Evolutionary conservation across 805 yeast species (phyloP).

Genomic region (Hanseniaspora lindneri): DNA sequence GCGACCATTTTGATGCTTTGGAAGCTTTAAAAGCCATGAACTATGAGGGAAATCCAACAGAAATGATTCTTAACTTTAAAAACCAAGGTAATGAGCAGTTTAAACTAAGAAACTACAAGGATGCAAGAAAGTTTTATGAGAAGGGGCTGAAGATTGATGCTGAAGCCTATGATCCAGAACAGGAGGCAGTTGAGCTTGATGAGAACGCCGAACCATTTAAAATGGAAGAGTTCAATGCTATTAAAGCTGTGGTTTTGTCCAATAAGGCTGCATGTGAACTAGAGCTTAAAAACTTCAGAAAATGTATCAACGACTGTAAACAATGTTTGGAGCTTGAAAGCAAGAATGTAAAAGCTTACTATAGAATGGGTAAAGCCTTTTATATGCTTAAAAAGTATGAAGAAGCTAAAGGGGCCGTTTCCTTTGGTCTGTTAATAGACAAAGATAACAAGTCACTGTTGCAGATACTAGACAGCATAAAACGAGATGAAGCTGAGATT

Average conservation of each 20-base stretch:
- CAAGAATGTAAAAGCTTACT: conserved; percentile 70
- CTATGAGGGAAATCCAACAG: conserved; percentile 91
- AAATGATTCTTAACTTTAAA: conserved; percentile 78
- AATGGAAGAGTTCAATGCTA: conserved; percentile 32
- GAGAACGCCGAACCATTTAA: conserved; percentile 33
- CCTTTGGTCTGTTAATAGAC: conserved; percentile 55
- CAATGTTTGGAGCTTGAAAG: conserved; percentile 55
- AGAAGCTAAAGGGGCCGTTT: conserved; percentile 57
- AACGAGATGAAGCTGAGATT: conserved; percentile 30
- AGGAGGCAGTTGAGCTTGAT: conserved; percentile 35
- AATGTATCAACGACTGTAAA: conserved; percentile 77
- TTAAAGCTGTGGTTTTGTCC: conserved; percentile 35
- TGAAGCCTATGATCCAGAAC: conserved; percentile 7
- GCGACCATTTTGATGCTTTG: conserved; percentile 56
- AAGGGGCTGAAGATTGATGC: conserved; percentile 60
- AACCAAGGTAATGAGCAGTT: conserved; percentile 86
- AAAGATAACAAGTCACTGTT: conserved; percentile 45
- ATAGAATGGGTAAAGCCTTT: conserved; percentile 73
- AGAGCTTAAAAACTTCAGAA: conserved; percentile 71
- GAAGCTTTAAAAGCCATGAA: conserved; percentile 88
- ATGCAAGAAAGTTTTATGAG: conserved; percentile 68
- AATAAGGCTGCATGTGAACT: conserved; percentile 90
- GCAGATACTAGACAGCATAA: conserved; percentile 34
- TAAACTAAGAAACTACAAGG: conserved; percentile 54
- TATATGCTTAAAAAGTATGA: conserved; percentile 51